Evolutionary conservation across 1,284 basidiomycete species (phyloP).

Genomic region (Entoloma clypeatum): DNA sequence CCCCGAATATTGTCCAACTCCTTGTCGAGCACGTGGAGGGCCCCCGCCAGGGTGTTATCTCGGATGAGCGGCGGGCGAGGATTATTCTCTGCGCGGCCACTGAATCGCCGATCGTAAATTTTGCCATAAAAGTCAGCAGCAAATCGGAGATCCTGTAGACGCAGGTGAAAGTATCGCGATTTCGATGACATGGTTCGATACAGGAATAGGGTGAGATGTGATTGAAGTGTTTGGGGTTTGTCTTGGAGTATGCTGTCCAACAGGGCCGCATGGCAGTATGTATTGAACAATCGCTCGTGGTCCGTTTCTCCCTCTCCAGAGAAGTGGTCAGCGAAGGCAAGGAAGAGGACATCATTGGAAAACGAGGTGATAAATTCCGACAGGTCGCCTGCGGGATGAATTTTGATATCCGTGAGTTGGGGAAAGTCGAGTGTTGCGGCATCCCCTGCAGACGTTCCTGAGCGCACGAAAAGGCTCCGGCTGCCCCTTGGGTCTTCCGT

Average conservation of each 20-base stretch:
- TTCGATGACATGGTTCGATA: slow-evolving; percentile 56
- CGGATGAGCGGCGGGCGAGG: slow-evolving; percentile 61
- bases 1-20: slow-evolving; percentile 46
- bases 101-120: slow-evolving; percentile 67
- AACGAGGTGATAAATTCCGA: slow-evolving; percentile 83
- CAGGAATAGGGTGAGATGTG: slow-evolving; percentile 70
- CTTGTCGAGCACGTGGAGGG: slow-evolving; percentile 56
- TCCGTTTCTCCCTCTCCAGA: slow-evolving; percentile 56
- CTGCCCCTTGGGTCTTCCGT: slow-evolving; percentile 91
- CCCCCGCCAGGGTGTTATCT: slow-evolving; percentile 62
- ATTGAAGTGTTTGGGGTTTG: slow-evolving; percentile 74
- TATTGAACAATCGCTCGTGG: slow-evolving; percentile 60
- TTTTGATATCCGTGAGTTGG: slow-evolving; percentile 60
- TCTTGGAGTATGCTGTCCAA: slow-evolving; percentile 88
- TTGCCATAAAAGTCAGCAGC: slow-evolving; percentile 70
- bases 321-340: slow-evolving; percentile 75
- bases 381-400: slow-evolving; percentile 67
- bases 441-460: slow-evolving; percentile 72
- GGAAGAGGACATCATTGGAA: slow-evolving; percentile 71
- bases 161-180: slow-evolving; percentile 58
- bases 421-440: slow-evolving; percentile 80
- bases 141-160: slow-evolving; percentile 67
- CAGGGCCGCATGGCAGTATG: slow-evolving; percentile 74
- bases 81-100: slow-evolving; percentile 60
- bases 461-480: slow-evolving; percentile 81